These are phyloP conservation scores for Chlamydomonas reinhardtii DNA, from an alignment of 163 green algal species.

Conservation along the genomic window DNA sequence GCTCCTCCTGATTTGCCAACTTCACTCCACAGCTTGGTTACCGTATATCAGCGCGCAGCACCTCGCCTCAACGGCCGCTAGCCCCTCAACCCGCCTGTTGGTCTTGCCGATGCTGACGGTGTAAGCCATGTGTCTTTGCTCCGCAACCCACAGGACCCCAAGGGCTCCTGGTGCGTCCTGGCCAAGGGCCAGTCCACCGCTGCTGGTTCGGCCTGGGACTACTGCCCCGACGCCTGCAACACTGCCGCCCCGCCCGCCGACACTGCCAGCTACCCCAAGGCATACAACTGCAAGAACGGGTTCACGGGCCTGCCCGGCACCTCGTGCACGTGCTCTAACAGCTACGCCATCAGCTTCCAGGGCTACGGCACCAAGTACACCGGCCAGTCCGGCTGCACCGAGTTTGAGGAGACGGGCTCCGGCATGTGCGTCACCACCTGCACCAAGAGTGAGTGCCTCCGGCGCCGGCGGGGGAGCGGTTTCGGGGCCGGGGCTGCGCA, in stretches of 20 bases:
- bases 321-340: background rate
- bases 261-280: background rate
- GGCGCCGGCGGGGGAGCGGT: too few relatives aligned
- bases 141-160: background rate
- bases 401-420: background rate
- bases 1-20: too few relatives aligned
- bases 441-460: background rate
- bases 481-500: too few relatives aligned
- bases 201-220: slow-evolving; percentile 8
- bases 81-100: too few relatives aligned
- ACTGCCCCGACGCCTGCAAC: slow-evolving; percentile 1
- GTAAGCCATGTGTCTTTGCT: too few relatives aligned
- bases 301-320: background rate
- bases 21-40: too few relatives aligned
- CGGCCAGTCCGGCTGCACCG: background rate
- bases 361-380: background rate
- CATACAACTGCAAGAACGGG: background rate
- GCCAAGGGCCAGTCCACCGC: background rate
- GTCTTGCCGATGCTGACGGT: too few relatives aligned
- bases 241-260: background rate
- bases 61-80: too few relatives aligned
- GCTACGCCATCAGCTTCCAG: background rate
- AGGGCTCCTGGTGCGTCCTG: slow-evolving; percentile 13
- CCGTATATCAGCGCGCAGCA: too few relatives aligned
- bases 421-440: background rate